Conservation (phyloP, 345 rosid genomes). For the Gossypium bickii region DNA sequence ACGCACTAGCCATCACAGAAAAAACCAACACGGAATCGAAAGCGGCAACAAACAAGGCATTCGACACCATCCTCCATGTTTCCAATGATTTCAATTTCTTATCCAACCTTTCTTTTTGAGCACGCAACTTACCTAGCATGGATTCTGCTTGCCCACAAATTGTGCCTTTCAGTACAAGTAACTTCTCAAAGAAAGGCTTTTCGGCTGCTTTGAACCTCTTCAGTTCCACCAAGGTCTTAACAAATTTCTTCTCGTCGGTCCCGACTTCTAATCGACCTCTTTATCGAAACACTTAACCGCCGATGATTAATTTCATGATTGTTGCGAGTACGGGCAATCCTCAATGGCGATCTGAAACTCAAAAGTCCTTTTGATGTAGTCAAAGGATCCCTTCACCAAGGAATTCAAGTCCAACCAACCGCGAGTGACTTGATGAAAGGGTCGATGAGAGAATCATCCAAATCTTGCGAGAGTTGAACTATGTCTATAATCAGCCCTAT, state of each 20-base stretch:
- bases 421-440: too few species aligned
- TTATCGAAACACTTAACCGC: conserved; percentile 59
- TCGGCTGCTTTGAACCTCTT: conserved; percentile 56
- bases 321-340: conserved; percentile 57
- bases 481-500: too few species aligned
- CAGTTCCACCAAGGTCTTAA: conserved; percentile 62
- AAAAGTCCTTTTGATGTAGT: conserved; percentile 54
- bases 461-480: too few species aligned
- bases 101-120: conserved; percentile 52
- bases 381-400: conserved; percentile 69
- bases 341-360: conserved; percentile 87
- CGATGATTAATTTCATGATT: conserved; percentile 62
- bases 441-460: too few species aligned
- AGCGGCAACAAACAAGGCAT: conserved; percentile 64
- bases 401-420: conserved; percentile 35
- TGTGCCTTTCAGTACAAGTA: conserved; percentile 45
- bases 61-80: conserved; percentile 71
- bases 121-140: conserved; percentile 51
- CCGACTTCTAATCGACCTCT: conserved; percentile 33
- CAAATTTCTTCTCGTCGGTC: conserved; percentile 37
- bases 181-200: conserved; percentile 68
- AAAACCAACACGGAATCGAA: conserved; percentile 67
- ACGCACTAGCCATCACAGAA: conserved; percentile 80
- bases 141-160: conserved; percentile 49
- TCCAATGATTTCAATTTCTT: conserved; percentile 56